Evolutionary conservation across 2,329 filamentous ascomycete species (phyloP), one percentile per base, ranked within the genome.

Genomic region (Sporothrix inflata): DNA sequence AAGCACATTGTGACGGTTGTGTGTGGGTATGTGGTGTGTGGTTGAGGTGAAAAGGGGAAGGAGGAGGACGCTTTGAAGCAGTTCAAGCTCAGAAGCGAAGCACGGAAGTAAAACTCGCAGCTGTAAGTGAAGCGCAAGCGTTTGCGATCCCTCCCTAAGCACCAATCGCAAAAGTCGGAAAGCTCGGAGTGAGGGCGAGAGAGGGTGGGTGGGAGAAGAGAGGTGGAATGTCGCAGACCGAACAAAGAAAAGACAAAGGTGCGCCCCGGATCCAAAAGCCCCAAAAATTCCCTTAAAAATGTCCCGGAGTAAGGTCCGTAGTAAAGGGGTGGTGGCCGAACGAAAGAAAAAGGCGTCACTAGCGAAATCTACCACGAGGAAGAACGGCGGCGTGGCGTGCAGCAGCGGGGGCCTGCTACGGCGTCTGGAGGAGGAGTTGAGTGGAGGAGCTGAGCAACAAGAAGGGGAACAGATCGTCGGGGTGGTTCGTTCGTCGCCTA

Each of bases 1-100:
- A 92, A 91, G 81, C 90, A 92, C 90, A 92, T 92, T 73, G 75
- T 84, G 78, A 16, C n/a, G 27, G 60, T 14, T 65, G 60, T 27
- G 60, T 63, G 60, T 5, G n/a, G 4, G 38, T 65, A 16, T 7
- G 30, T 40, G 30, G 7, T 11, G 49, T 9, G 9, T 53, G 49
- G 27, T 55, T 57, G 34, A 40, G 14, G 40, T 24, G 40, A 4
- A 27, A 24, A 21, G 16, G 5, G 19, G 24, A 34, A 67, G 21
- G 47, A 21, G 16, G 42, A 34, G 16, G 42, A 19, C 30, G 30
- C 30, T 34, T 8, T 40, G 34, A 27, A 45, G 24, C n/a, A 4
- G 60, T 51, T n/a, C 49, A 30, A 49, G 63, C 38, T 42, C 14
- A 8, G 49, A 51, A 6, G 19, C 19, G 51, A 27, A 42, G 34